Base-by-base conservation (phyloP, 1,139 yeast genomes). In the Geotrichum aggregatum region DNA sequence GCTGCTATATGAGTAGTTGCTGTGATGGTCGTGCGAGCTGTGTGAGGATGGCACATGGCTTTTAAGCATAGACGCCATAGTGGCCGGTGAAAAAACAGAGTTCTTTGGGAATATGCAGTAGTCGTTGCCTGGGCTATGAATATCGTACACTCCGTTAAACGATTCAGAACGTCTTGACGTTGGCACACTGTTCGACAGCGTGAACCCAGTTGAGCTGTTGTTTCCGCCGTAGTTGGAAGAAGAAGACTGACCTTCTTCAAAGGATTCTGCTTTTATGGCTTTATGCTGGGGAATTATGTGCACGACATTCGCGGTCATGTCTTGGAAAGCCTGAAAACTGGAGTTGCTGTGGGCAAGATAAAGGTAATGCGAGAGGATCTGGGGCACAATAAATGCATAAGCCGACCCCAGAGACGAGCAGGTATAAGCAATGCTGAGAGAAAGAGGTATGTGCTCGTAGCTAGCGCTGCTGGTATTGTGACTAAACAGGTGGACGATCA, bases 361-460 rank as follows among this genome's bases (percentile, higher is more conserved):
- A 14, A 35, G 16, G 19, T 49, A 49, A 13, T 40, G 44, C 10
- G 47, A 39, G 7, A 49, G 16, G 14, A 49, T 38, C 26, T 49
- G 44, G 13, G 52, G 52, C 4, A 49, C 52, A 14, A 44, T 38
- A 11, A 18, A 26, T 11, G 47, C 19, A 33, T 44, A 44, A 14
- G 49, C 24, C 24, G 48, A 44, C 4, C 52, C 47, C 5, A 49
- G 45, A 21, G 52, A 49, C 18, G 52, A 49, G 30, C 52, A 49
- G 18, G 49, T 44, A 4, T 40, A 44, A 24, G 44, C 52, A 31
- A 49, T 33, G 35, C 21, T 44, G 14, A 49, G 45, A 3, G 45
- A 30, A 24, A 28, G 36, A 16, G 7, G 36, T 4, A 22, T 7
- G 10, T 14, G 7, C 11, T 28, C 26, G n/a, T n/a, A n/a, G n/a